phyloP scores from a whole-genome alignment of 768 basidiomycete genomes.

The Solioccasus polychromus region DNA sequence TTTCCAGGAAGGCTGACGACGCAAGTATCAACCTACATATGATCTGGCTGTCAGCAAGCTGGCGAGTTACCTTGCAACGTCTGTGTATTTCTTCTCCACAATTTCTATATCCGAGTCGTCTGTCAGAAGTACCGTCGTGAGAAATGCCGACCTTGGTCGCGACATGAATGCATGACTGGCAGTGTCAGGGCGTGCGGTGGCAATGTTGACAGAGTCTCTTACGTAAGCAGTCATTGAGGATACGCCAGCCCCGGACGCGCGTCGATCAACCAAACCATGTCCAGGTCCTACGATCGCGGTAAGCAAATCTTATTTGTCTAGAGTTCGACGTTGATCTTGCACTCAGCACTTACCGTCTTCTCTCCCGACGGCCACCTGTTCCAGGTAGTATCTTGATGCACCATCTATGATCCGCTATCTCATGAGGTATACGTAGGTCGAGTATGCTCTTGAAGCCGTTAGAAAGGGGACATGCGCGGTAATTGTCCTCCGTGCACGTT shows the following conservation, averaged over 20 bases:
- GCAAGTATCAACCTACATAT: constrained; percentile 1
- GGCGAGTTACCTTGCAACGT: constrained; percentile 10
- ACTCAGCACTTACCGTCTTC: constrained; percentile 90
- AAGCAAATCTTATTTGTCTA: constrained; percentile 10
- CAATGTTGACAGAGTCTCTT: constrained; percentile 6
- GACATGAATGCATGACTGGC: too few relatives aligned
- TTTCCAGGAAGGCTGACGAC: constrained; percentile 12
- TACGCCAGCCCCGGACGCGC: constrained; percentile 45
- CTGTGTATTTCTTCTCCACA: constrained; percentile 11
- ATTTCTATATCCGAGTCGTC: constrained; percentile 27
- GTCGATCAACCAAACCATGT: constrained; percentile 53
- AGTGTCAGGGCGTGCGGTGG: constrained; percentile 6
- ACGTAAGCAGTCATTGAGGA: constrained; percentile 22
- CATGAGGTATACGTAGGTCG: constrained; percentile 61
- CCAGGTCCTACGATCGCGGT: constrained; percentile 98
- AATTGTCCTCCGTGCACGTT: constrained; percentile 23
- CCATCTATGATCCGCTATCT: constrained; percentile 14
- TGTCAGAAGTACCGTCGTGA: too few relatives aligned
- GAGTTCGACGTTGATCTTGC: constrained; percentile 3
- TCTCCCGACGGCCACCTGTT: constrained; percentile 99
- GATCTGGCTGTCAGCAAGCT: background rate
- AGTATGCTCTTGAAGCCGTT: constrained; percentile 98
- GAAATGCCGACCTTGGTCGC: too few relatives aligned
- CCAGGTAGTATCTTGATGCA: constrained; percentile 59
- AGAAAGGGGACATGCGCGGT: constrained; percentile 97